phyloP scores from a whole-genome alignment of 768 basidiomycete species.

The Fistulinella prunicolor region DNA sequence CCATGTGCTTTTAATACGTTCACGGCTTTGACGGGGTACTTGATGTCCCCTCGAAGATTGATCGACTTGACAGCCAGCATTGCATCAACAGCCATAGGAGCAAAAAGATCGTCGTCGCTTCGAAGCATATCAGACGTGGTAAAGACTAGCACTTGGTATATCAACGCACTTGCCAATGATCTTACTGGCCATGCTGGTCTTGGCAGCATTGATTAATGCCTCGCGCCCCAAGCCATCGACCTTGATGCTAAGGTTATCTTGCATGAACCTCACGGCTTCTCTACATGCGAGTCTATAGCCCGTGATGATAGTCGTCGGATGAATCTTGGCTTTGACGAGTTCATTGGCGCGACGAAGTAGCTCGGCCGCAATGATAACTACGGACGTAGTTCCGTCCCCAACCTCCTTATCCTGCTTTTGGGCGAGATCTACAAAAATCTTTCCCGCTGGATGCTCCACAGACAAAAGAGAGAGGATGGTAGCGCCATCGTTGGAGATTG shows the following conservation, averaged over 20 bases:
- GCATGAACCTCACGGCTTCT: slow-evolving; percentile 97
- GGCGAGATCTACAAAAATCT: slow-evolving; percentile 96
- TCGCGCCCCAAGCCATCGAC: slow-evolving; percentile 91
- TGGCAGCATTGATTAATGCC: slow-evolving; percentile 91
- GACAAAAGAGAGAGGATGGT: slow-evolving; percentile 94
- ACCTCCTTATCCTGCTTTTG: slow-evolving; percentile 99
- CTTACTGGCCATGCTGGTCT: slow-evolving; percentile 98
- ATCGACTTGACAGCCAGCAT: slow-evolving; percentile 97
- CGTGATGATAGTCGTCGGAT: slow-evolving; percentile 98
- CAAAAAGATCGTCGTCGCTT: slow-evolving; percentile 97
- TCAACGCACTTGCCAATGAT: slow-evolving; percentile 88
- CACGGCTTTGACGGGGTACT: slow-evolving; percentile 99
- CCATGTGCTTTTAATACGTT: slow-evolving; percentile 98
- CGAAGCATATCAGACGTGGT: slow-evolving; percentile 1
- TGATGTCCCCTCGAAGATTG: slow-evolving; percentile 91
- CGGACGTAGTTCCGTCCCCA: slow-evolving; percentile 98
- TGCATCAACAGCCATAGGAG: slow-evolving; percentile 97
- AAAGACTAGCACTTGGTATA: neutral
- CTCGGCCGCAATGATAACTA: slow-evolving; percentile 98
- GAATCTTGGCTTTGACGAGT: slow-evolving; percentile 96
- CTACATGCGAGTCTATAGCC: slow-evolving; percentile 95
- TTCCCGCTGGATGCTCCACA: slow-evolving; percentile 95
- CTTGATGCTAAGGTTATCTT: slow-evolving; percentile 94
- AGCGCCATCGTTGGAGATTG: slow-evolving; percentile 99
- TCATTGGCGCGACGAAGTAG: slow-evolving; percentile 95